Percentiles rank a stretch among this genome's conserved stretches.
Conservation (phyloP, 495 filamentous ascomycete genomes). For the Annulohypoxylon bovei region DNA sequence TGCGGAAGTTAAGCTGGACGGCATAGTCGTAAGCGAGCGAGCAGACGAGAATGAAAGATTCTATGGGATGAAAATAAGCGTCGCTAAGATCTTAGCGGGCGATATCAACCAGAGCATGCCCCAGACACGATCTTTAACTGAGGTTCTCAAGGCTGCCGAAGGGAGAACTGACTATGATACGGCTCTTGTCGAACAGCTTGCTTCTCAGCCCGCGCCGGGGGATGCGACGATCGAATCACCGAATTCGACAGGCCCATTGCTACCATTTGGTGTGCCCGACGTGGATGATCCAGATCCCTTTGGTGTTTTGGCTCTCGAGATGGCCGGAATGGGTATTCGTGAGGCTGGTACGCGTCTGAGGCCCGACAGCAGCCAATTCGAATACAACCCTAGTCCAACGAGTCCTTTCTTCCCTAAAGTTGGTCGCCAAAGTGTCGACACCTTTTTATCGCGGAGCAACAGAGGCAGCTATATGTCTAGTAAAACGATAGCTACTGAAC, state of each 20-base stretch:
- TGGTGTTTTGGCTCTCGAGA: constrained; percentile 84
- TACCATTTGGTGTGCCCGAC: constrained; percentile 79
- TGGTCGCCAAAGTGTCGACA: constrained; percentile 74
- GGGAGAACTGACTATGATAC: constrained; percentile 79
- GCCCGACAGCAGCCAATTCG: constrained; percentile 78
- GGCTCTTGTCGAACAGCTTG: constrained; percentile 56
- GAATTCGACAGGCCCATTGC: constrained; percentile 45
- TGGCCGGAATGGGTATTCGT: constrained; percentile 83
- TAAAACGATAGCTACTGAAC: constrained; percentile 64
- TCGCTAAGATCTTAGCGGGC: constrained; percentile 83
- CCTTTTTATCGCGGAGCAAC: constrained; percentile 67
- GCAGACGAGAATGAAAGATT: constrained; percentile 90
- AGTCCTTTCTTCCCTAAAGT: constrained; percentile 80
- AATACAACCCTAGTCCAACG: constrained; percentile 77
- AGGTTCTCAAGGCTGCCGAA: constrained; percentile 86
- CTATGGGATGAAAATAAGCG: constrained; percentile 76
- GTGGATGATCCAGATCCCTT: constrained; percentile 86
- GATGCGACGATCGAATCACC: constrained; percentile 71
- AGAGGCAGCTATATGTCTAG: constrained; percentile 70
- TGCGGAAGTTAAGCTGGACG: constrained; percentile 82
- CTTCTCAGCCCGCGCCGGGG: constrained; percentile 72
- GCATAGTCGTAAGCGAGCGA: constrained; percentile 84
- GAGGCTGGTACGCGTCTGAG: constrained; percentile 80
- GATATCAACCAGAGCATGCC: constrained; percentile 76
- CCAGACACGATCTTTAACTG: constrained; percentile 71